Base-by-base conservation (phyloP, 805 yeast genomes). In the Torulaspora franciscae region DNA sequence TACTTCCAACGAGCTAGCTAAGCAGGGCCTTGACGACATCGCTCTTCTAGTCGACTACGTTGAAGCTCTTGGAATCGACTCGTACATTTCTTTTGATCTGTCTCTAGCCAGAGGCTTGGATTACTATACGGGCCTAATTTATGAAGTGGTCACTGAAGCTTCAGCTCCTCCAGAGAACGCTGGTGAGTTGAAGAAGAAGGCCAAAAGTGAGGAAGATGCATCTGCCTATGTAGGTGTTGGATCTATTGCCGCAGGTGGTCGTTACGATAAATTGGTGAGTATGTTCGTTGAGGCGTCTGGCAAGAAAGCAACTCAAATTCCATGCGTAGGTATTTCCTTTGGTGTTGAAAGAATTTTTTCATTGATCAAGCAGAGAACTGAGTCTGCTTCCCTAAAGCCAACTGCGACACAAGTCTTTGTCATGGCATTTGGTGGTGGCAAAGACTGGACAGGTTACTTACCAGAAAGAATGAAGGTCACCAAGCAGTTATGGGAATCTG, bases 391-490 rank as follows among this genome's bases (percentile, higher is more conserved):
- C 47, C 74, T 90, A 45, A 80, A 93, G 57, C 80, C 97, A 28
- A 76, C 90, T 24, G 81, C 91, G 30, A 95, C 99, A 14, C 95
- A 93, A 66, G 98, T 87, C 10, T 93, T 74, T 61, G 83, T 93
- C 40, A 90, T 93, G 96, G 98, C 99, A 1, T 90, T 93, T 61
- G 99, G 99, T 54, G 98, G 97, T 59, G 99, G 98, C 59, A 85
- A 85, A 57, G 95, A 84, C 50, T 90, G 97, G 97, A 80, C 75
- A 48, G 99, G 98, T 6, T 88, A 86, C 71, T 71, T 93, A 59
- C 78, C 81, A 46, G 97, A 93, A 71, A 83, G 99, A 72, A 89
- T 93, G 96, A 58, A 75, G 25, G 77, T 93, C 37, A 80, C 96
- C 43, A 83, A 87, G 59, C 66, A 73, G 57, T 75, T 93, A 56